These are phyloP conservation scores for Zygnema circumcarinatum DNA, from an alignment of 139 green algal species.

Conservation along the genomic window DNA sequence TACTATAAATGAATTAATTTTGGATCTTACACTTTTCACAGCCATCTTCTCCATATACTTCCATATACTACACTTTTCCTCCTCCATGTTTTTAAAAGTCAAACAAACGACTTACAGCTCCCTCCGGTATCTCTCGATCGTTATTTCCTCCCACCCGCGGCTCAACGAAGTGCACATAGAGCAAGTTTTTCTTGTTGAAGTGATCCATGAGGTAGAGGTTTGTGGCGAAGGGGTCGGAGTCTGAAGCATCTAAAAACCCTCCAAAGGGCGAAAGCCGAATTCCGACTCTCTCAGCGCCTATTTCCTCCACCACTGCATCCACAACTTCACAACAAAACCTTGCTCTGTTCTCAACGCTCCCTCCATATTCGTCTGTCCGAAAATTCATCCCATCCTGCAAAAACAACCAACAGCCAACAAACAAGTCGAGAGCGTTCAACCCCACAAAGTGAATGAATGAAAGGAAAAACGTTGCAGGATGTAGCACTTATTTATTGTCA, in stretches of 20 bases:
- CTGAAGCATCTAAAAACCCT: conserved; percentile 60
- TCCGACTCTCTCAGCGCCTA: conserved; percentile 72
- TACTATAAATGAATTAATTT: background rate
- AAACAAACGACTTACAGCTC: background rate
- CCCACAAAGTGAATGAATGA: background rate
- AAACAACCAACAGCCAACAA: background rate
- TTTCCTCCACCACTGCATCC: conserved; percentile 59
- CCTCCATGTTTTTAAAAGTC: background rate
- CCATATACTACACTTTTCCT: background rate
- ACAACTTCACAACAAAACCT: conserved; percentile 62
- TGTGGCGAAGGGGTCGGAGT: conserved; percentile 50
- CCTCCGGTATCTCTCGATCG: background rate
- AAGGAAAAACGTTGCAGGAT: background rate
- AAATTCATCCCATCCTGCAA: conserved; percentile 47
- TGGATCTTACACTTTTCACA: background rate
- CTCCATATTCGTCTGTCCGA: conserved; percentile 54
- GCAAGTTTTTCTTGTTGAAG: conserved; percentile 71
- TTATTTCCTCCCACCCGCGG: conserved; percentile 60
- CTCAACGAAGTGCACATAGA: conserved; percentile 83
- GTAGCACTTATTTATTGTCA: background rate
- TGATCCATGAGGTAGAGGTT: conserved; percentile 51
- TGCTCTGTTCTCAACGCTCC: conserved; percentile 27
- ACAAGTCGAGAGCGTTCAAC: background rate
- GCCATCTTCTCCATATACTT: background rate
- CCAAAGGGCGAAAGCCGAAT: conserved; percentile 78